Evolutionary conservation across 805 yeast species (phyloP), one percentile per base, ranked within the genome.

Genomic region (Nakazawaea populi): DNA sequence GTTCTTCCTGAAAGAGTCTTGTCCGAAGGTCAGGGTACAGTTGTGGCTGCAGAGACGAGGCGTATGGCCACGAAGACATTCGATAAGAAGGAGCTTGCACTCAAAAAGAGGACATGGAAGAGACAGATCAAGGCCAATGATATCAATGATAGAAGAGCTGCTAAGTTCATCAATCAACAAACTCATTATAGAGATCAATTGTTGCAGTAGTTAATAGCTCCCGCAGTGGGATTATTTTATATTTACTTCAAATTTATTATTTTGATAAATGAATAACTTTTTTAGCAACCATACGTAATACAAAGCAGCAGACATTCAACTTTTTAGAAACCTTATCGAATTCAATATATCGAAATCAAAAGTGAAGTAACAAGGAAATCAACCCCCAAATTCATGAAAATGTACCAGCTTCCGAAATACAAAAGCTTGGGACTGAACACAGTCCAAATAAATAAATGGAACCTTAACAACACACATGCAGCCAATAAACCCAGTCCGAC

Each of bases 371-470:
- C 34, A 6, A 63, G 31, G 53, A 69, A 64, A 36, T 74, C 77
- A 18, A 73, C 57, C 49, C 83, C 49, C 48, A 70, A 42, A 58
- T 66, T 66, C 73, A 82, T 70, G 43, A 80, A 69, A 4, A 79
- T 50, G 34, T 77, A 70, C 98, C 98, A 94, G 3, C 83, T 82
- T 1, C 82, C 80, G 56, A 85, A 83, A 63, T 85, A 94, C 36
- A 95, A 75, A 4, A 94, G 65, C 60, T 91, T 92, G 1, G 99
- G 99, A 47, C 96, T 87, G 69, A 94, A 94, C 6, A 94, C 99
- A 1, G 98, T 91, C 99, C 99, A 94, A 8, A 94, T 87, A 63
- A 94, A 94, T 51, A 94, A 72, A 65, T 94, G 99, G 61, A 84
- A 87, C 57, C 96, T 74, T 57, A 91, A 74, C 24, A 78, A 72